Evolutionary conservation across 140 eudicot species (phyloP), one percentile per base, ranked within the genome.

Genomic region (Oenanthe javanica): DNA sequence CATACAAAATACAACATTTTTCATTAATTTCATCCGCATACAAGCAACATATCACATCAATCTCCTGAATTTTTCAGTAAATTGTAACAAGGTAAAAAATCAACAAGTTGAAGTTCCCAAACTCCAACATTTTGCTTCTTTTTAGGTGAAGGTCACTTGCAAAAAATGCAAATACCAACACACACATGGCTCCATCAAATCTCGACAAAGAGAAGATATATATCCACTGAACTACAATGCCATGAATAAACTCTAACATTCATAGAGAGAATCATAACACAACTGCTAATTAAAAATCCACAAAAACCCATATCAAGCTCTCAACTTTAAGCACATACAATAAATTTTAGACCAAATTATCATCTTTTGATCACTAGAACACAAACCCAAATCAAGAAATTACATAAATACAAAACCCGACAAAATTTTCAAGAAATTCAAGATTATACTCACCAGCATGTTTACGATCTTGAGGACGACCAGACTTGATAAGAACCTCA

Each of bases 401-500:
- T 2, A 31, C 67, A 31, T 0, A 50, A 49, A 15, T 6, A 3
- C 12, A 64, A 71, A 71, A 4, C n/a, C 49, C 48, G 14, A 70
- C 4, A 6, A 42, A 18, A 1, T 27, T 31, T 6, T 64, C 19
- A 78, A 36, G 11, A 72, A 38, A 14, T 14, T 27, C 69, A 75
- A 27, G 19, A 77, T 61, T 36, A 52, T 51, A 42, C 72, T 61
- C 23, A 85, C 72, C 75, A 82, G 99, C 99, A 83, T 95, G 93
- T 16, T 75, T 47, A 77, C 99, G 97, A 93, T 95, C 98, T 75
- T 84, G 83, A 16, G 99, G 93, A 61, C 96, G 91, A 49, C 99
- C 99, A 45, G 99, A 91, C 82, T 89, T 93, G 88, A 91, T 95
- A 82, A 95, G 94, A 66, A 95, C 99, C 87, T 95, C 99, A 79